Evolutionary conservation across 176 grass and related monocot species (phyloP).

Genomic region (Avena atlantica): DNA sequence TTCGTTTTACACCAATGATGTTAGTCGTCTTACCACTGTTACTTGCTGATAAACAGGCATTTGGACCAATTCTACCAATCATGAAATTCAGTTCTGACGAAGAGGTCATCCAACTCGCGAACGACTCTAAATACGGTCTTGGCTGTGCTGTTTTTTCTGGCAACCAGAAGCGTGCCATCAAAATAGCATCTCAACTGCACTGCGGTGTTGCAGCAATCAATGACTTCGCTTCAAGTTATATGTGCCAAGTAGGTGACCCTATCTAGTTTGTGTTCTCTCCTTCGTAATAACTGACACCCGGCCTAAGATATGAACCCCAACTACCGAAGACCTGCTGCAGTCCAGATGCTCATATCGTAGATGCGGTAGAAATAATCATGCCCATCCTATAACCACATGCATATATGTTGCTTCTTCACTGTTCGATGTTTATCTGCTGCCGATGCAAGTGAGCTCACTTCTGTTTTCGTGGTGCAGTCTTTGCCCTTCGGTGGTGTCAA

Average conservation of each 20-base stretch:
- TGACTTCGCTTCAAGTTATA: conserved; percentile 97
- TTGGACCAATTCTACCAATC: conserved; percentile 93
- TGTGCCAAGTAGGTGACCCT: conserved; percentile 82
- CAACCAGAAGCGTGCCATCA: conserved; percentile 78
- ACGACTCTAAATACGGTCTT: conserved; percentile 95
- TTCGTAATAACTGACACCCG: neutral
- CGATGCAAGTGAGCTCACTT: conserved; percentile 3
- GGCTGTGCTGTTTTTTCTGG: conserved; percentile 97
- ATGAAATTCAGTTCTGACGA: conserved; percentile 95
- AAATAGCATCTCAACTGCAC: conserved; percentile 88
- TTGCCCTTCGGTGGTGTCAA: conserved; percentile 97
- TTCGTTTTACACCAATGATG: neutral
- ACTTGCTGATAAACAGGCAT: conserved; percentile 57
- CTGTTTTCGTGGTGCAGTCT: conserved; percentile 57
- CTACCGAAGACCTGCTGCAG: neutral
- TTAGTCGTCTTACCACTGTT: conserved; percentile 16
- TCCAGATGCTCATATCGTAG: neutral
- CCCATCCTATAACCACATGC: neutral
- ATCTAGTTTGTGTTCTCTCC: conserved; percentile 9
- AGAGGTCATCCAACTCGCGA: conserved; percentile 87
- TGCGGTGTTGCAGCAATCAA: conserved; percentile 93
- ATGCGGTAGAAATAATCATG: neutral
- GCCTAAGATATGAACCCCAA: no score
- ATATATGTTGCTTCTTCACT: neutral
- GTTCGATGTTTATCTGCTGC: conserved; percentile 28